Evolutionary conservation across 2,329 filamentous ascomycete genomes (phyloP).

Genomic region (Aquanectria penicillioides): DNA sequence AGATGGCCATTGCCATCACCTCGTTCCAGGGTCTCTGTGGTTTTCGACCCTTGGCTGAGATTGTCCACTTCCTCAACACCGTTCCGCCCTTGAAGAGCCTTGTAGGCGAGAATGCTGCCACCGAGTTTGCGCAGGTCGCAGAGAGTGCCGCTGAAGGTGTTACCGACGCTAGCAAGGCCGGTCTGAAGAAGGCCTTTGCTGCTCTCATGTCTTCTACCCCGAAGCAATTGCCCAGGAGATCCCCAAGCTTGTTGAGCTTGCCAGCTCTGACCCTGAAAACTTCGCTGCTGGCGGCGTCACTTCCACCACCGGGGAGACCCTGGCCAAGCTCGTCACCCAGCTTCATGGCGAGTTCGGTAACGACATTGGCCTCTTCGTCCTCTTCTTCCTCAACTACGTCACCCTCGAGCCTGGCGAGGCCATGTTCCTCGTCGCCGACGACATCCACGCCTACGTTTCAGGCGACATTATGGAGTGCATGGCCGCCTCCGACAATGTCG

Average conservation of each 20-base stretch:
- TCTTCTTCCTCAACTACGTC: constrained; percentile 98
- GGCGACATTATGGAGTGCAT: constrained; percentile 99
- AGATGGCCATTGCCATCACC: constrained; percentile 98
- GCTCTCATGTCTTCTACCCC: constrained; percentile 82
- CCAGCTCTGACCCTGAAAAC: constrained; percentile 71
- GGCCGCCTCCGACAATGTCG: constrained; percentile 98
- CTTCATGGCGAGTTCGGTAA: constrained; percentile 86
- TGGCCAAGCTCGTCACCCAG: constrained; percentile 80
- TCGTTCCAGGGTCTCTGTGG: constrained; percentile 96
- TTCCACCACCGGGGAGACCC: constrained; percentile 73
- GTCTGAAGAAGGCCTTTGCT: constrained; percentile 78
- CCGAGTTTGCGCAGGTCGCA: constrained; percentile 63
- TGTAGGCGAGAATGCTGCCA: constrained; percentile 72
- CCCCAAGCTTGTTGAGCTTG: constrained; percentile 75
- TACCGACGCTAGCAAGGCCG: constrained; percentile 76
- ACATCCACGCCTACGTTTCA: constrained; percentile 94
- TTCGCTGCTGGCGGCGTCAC: constrained; percentile 80
- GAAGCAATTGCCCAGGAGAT: constrained; percentile 66
- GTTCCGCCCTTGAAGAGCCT: constrained; percentile 69
- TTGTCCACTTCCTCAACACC: constrained; percentile 80
- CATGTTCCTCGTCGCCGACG: constrained; percentile 94
- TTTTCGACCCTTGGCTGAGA: constrained; percentile 88
- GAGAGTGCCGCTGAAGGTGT: constrained; percentile 52
- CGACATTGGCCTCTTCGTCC: constrained; percentile 92
- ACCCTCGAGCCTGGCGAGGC: constrained; percentile 89